Conservation (phyloP, 2,329 filamentous ascomycete genomes). For the Periconia sp. region DNA sequence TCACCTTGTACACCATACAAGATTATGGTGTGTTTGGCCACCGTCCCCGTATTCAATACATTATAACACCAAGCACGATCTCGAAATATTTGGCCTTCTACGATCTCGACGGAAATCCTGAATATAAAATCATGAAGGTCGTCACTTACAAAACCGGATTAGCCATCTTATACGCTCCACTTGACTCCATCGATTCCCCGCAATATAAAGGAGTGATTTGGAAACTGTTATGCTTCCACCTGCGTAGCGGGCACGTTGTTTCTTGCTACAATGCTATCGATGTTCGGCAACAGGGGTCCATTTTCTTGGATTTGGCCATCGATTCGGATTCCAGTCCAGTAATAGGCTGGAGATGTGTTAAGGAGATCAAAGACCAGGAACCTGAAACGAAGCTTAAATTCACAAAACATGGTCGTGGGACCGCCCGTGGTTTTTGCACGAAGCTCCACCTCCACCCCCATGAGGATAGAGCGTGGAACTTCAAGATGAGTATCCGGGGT, state of each 20-base stretch:
- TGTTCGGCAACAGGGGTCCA: not conserved
- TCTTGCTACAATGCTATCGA: conserved; percentile 8
- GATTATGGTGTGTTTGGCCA: not conserved
- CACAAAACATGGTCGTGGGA: too few species aligned
- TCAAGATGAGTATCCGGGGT: conserved; percentile 4
- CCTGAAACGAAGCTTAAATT: too few species aligned
- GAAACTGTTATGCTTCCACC: conserved; percentile 10
- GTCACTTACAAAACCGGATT: conserved; percentile 3
- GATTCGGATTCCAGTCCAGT: conserved; percentile 1
- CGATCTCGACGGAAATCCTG: not conserved
- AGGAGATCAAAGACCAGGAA: too few species aligned
- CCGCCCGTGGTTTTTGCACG: not conserved
- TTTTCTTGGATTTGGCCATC: conserved; percentile 11
- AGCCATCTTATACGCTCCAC: conserved; percentile 8
- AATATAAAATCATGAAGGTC: conserved; percentile 11
- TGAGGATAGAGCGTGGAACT: not conserved
- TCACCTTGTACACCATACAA: conserved; percentile 11
- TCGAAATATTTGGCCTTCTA: not conserved
- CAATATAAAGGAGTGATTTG: not conserved
- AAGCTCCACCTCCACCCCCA: not conserved
- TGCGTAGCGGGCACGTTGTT: conserved; percentile 10
- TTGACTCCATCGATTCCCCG: not conserved
- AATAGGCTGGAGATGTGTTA: conserved; percentile 1
- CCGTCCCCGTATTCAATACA: conserved; percentile 1
- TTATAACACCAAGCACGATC: conserved; percentile 10